These are phyloP conservation scores for Saccharomycopsis synnaedendra DNA, from an alignment of 805 yeast genomes.

Conservation along the genomic window DNA sequence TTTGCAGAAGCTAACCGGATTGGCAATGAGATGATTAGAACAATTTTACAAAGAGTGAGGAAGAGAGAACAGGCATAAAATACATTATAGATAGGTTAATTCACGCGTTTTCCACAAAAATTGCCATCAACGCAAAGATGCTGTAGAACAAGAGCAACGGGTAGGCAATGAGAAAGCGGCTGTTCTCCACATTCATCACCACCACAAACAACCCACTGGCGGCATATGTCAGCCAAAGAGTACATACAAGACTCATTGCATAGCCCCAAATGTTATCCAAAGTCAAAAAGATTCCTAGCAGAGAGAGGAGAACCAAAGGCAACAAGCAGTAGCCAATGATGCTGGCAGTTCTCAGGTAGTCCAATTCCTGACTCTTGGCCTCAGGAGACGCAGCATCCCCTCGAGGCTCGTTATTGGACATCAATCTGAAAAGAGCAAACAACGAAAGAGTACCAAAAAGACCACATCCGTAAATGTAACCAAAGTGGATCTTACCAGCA, in stretches of 20 bases:
- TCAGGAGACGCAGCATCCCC: background rate
- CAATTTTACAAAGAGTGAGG: slow-evolving; percentile 33
- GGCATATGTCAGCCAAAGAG: slow-evolving; percentile 85
- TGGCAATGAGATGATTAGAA: slow-evolving; percentile 91
- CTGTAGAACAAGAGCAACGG: slow-evolving; percentile 87
- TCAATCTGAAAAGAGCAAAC: slow-evolving; percentile 74
- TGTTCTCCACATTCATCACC: slow-evolving; percentile 71
- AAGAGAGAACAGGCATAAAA: slow-evolving; percentile 3
- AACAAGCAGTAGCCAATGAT: slow-evolving; percentile 89
- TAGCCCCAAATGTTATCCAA: slow-evolving; percentile 73
- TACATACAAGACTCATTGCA: slow-evolving; percentile 49
- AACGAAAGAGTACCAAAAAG: slow-evolving; percentile 78
- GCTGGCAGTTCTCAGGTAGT: slow-evolving; percentile 64
- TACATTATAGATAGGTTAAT: background rate
- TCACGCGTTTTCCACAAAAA: slow-evolving; percentile 42
- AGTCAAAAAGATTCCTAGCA: slow-evolving; percentile 51
- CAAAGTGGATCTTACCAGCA: slow-evolving; percentile 92
- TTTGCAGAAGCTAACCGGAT: slow-evolving; percentile 76
- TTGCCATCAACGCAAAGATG: slow-evolving; percentile 92
- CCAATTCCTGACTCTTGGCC: slow-evolving; percentile 22
- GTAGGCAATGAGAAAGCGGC: slow-evolving; percentile 84
- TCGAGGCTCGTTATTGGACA: slow-evolving; percentile 50
- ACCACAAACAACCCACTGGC: slow-evolving; percentile 90
- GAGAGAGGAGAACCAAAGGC: slow-evolving; percentile 74
- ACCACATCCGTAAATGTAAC: slow-evolving; percentile 94